Evolutionary conservation across 306 rosid species (phyloP).

Genomic region (Prunus mira): DNA sequence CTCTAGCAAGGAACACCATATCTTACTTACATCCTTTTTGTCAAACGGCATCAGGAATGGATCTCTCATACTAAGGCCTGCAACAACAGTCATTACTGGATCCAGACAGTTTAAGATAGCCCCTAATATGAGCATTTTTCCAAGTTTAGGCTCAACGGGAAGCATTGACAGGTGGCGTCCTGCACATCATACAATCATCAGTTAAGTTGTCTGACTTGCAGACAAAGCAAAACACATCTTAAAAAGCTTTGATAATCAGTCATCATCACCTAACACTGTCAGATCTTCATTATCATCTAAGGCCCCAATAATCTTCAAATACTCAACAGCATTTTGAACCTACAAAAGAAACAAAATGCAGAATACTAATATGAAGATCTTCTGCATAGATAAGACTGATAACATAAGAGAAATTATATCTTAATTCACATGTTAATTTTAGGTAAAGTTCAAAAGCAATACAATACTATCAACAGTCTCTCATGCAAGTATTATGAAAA

Average conservation of each 20-base stretch:
- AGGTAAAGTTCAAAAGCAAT: not conserved
- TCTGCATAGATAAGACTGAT: not conserved
- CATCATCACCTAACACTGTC: constrained; percentile 54
- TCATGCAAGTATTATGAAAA: not conserved
- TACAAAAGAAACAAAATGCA: constrained; percentile 17
- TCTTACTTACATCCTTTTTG: constrained; percentile 81
- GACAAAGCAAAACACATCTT: constrained; percentile 10
- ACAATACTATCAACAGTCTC: not conserved
- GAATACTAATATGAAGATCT: not conserved
- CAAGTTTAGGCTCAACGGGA: constrained; percentile 98
- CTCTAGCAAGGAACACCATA: not conserved
- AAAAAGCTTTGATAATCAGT: not conserved
- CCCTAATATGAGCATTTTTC: constrained; percentile 93
- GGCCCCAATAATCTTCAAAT: constrained; percentile 86
- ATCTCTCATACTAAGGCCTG: constrained; percentile 95
- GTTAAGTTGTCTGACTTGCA: constrained; percentile 7
- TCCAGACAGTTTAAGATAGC: constrained; percentile 85
- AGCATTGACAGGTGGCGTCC: constrained; percentile 76
- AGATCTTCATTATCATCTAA: constrained; percentile 81
- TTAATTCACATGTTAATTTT: not conserved
- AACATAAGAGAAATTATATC: not conserved
- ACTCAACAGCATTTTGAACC: constrained; percentile 96
- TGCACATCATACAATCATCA: constrained; percentile 33
- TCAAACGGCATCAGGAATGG: constrained; percentile 85
- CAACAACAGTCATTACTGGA: constrained; percentile 86